Base-by-base conservation (phyloP, 2,329 filamentous ascomycete species). In the Cladosporium oxysporum region DNA sequence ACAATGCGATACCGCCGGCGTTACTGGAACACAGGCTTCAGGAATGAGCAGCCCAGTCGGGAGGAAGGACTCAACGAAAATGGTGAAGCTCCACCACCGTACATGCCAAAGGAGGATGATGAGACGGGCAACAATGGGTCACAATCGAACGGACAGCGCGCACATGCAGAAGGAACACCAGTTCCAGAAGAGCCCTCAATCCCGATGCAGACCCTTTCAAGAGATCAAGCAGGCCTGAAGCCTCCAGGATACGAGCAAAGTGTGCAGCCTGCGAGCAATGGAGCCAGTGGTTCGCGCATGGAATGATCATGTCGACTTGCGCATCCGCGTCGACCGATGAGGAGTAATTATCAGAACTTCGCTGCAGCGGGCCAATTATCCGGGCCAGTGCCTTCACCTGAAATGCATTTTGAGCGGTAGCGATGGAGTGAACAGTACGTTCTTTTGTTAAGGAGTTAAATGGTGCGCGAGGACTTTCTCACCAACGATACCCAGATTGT, bases 71-170 rank as follows among this genome's bases (percentile, higher is more conserved):
- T 90, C 65, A 83, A 90, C 72, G 87, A 89, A 77, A 76, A 83
- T 52, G 88, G 88, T 31, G 87, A 90, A 74, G 86, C 87, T 11
- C 88, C 88, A 59, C 88, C 88, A 58, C 86, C 88, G 0, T 90
- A 90, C 73, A 79, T 71, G 70, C 79, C 65, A 0, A 79, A 77
- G 67, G 69, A 66, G 28, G 71, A 75, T 16, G 70, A 71, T 37
- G 64, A 66, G 58, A 71, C 53, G 66, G 67, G 10, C 23, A 65
- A 66, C 16, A 44, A 12, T 7, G n/a, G 62, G 41, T 7, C 29
- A 6, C 61, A 55, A 5, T 18, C 26, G 23, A 21, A 31, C 16
- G 50, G 61, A 16, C 35, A 44, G 18, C 8, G 12, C 2, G 4
- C 23, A 16, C n/a, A n/a, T 5, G 26, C 14, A 26, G n/a, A 58